Percentiles rank a stretch among this genome's conserved stretches.
These are phyloP conservation scores for Lasiosphaeria ovina DNA, from an alignment of 495 filamentous ascomycete genomes.

Conservation along the genomic window DNA sequence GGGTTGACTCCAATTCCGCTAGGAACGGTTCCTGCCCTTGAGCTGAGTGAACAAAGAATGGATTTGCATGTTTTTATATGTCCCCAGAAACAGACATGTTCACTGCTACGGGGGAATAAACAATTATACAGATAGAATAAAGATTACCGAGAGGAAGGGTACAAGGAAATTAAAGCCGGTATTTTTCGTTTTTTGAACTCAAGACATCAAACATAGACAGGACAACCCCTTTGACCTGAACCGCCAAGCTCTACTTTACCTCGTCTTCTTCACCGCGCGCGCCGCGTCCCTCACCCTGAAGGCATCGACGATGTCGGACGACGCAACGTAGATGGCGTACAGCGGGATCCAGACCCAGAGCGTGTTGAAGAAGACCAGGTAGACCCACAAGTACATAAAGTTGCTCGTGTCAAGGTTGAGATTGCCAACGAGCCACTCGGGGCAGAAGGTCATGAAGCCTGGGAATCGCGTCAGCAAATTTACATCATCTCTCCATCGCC, in stretches of 20 bases:
- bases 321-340: conserved; percentile 71
- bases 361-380: conserved; percentile 87
- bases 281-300: conserved; percentile 42
- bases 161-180: too few relatives aligned
- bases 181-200: too few relatives aligned
- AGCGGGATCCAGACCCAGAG: conserved; percentile 82
- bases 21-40: too few relatives aligned
- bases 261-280: conserved; percentile 30
- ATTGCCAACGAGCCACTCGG: conserved; percentile 83
- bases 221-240: neutral
- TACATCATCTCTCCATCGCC: neutral
- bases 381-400: conserved; percentile 84
- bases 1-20: too few relatives aligned
- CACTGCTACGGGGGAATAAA: too few relatives aligned
- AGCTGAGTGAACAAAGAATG: too few relatives aligned
- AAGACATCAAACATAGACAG: too few relatives aligned
- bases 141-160: too few relatives aligned
- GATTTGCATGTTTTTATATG: too few relatives aligned
- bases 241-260: conserved; percentile 11
- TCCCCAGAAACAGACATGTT: too few relatives aligned
- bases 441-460: conserved; percentile 94
- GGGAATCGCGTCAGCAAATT: conserved; percentile 5
- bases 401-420: conserved; percentile 76
- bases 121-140: too few relatives aligned
- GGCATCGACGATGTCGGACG: conserved; percentile 56